These are phyloP conservation scores for Chrysanthemum seticuspe DNA, from an alignment of 129 eudicot genomes.

Conservation along the genomic window DNA sequence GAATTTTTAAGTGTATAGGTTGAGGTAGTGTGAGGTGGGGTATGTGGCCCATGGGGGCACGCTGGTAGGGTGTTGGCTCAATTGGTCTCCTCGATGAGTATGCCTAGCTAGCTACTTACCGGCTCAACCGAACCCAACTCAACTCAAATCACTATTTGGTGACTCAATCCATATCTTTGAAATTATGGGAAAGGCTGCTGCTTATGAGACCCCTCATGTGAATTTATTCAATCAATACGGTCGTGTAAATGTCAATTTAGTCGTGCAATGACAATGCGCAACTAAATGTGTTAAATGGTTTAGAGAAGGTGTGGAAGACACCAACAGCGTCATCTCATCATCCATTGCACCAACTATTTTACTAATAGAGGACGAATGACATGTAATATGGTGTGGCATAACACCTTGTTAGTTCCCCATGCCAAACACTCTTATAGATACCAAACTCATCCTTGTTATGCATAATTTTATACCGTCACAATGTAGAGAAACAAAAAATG, in stretches of 20 bases:
- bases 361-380: no score
- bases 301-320: no score
- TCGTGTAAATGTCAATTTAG: background rate
- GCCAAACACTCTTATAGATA: no score
- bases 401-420: no score
- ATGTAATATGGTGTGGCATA: no score
- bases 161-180: background rate
- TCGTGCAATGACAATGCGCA: background rate
- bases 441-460: background rate
- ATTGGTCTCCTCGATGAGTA: conserved; percentile 2
- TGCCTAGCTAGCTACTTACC: background rate
- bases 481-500: no score
- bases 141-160: conserved; percentile 10
- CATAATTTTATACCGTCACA: no score
- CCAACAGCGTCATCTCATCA: no score
- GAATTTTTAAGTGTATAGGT: no score
- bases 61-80: background rate
- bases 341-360: no score
- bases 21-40: no score
- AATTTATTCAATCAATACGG: background rate
- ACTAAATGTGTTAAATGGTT: background rate
- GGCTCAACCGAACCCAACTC: background rate
- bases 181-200: background rate
- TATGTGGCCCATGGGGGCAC: no score
- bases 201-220: conserved; percentile 17